A percentile compares a stretch with the other conserved stretches of the same genome.
Evolutionary conservation across 169 alveolate genomes (phyloP).

Genomic region (Eimeria mitis): DNA sequence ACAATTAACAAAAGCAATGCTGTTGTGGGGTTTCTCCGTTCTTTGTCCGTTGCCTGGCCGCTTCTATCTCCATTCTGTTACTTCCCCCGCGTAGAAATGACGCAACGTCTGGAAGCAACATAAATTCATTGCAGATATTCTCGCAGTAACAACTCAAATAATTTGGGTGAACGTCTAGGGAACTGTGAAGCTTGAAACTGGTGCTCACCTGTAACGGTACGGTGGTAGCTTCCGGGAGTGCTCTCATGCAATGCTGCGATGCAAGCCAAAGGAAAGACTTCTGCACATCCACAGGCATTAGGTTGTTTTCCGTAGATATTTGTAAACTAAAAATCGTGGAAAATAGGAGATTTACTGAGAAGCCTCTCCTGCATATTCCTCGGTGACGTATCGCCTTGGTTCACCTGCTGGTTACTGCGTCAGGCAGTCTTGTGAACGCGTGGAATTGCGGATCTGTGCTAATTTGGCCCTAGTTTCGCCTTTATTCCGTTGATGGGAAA

Average conservation of each 20-base stretch:
- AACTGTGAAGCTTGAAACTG: neutral
- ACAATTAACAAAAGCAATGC: neutral
- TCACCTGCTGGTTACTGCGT: neutral
- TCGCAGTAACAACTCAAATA: neutral
- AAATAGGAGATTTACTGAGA: neutral
- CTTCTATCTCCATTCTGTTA: neutral
- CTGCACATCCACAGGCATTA: neutral
- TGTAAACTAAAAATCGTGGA: neutral
- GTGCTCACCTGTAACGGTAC: neutral
- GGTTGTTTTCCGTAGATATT: neutral
- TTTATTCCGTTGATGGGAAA: neutral
- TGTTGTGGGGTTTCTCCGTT: neutral
- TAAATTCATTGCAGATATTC: neutral
- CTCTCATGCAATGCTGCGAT: conserved; percentile 34
- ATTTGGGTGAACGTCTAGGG: neutral
- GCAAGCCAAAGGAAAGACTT: neutral
- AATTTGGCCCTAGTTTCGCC: neutral
- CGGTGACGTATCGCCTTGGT: conserved; percentile 24
- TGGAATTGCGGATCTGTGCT: neutral
- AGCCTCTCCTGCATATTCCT: conserved; percentile 4
- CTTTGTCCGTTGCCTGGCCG: neutral
- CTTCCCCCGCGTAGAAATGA: neutral
- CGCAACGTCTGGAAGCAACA: neutral
- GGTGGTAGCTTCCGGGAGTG: conserved; percentile 42
- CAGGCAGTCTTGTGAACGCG: conserved; percentile 35